Evolutionary conservation across 345 rosid species (phyloP), one percentile per base, ranked within the genome.

Genomic region (Melaleuca alternifolia): DNA sequence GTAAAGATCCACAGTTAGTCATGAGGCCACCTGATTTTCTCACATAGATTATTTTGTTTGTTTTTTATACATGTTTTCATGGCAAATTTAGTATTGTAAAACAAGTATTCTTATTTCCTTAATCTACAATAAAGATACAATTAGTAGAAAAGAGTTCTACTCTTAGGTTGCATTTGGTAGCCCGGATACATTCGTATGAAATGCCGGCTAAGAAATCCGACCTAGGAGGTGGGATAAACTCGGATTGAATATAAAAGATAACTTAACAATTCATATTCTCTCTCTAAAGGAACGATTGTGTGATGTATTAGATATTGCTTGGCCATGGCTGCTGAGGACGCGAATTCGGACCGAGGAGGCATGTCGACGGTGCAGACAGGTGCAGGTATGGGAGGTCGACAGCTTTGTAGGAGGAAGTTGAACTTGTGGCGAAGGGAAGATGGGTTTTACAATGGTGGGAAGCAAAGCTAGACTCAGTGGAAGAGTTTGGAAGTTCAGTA

Each of bases 371-470:
- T 1, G 41, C 41, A 4, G 1, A 14, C 20, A n/a, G 15, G 26
- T 5, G 30, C 7, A 1, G 20, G 54, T 2, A 20, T 7, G 3
- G 6, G 21, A 52, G 54, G 54, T 15, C 54, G 21, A 52, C 54
- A 1, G 54, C 54, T 5, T 15, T 16, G 54, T 52, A 52, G 54
- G 21, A 52, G 14, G 11, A 57, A 0, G 41, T 41, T 4, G 59
- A 54, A 54, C 12, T 54, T 54, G 59, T 26, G n/a, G 59, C n/a
- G 0, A 0, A 3, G n/a, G n/a, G 0, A 54, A 21, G 0, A 54
- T 57, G 3, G 0, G 62, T 1, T 11, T 11, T 11, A 14, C 2
- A 13, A 24, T 24, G 6, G 0, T 10, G 28, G 2, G n/a, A n/a
- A n/a, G n/a, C n/a, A n/a, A 51, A 51, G 53, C 53, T 14, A 14